Evolutionary conservation across 805 yeast genomes (phyloP), one percentile per base, ranked within the genome.

Genomic region (Zygosaccharomyces gambellarensis): DNA sequence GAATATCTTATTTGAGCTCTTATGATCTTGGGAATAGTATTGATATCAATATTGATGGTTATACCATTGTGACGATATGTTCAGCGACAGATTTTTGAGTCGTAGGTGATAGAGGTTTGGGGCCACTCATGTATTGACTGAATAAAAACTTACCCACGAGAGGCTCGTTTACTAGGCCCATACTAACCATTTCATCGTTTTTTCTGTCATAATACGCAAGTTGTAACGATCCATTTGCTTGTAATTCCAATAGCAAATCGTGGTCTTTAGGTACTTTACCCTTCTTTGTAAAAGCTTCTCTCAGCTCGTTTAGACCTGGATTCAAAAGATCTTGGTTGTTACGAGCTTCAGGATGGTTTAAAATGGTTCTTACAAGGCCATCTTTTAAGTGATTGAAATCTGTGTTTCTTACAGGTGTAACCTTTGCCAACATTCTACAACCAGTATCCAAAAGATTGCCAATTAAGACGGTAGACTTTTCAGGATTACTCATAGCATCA

Each of bases 331-430:
- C 79, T 29, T 70, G 70, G 34, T 75, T 70, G 5, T 73, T 68
- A 55, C 81, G 81, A 46, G 84, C 79, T 51, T 75, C 70, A 2
- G 85, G 81, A 60, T 80, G 81, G 31, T 88, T 85, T 65, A 83
- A 73, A 42, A 88, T 78, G 0, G 96, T 81, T 64, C 90, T 84
- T 43, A 89, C 78, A 52, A 94, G 78, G 0, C 98, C 98, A 63
- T 94, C 98, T 56, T 86, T 79, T 60, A 92, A 69, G 64, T 94
- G 98, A 54, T 82, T 81, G 68, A 86, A 90, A 68, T 92, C 97
- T 0, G 98, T 92, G 65, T 87, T 89, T 63, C 97, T 79, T 14
- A 85, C 82, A 0, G 99, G 97, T 9, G 85, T 82, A 50, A 92
- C 83, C 54, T 95, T 75, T 23, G 90, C 83, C 40, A 82, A 72